Percentiles rank a stretch among this genome's conserved stretches.
Conservation (phyloP, 2,329 filamentous ascomycete species). For the Trichoderma gracile region DNA sequence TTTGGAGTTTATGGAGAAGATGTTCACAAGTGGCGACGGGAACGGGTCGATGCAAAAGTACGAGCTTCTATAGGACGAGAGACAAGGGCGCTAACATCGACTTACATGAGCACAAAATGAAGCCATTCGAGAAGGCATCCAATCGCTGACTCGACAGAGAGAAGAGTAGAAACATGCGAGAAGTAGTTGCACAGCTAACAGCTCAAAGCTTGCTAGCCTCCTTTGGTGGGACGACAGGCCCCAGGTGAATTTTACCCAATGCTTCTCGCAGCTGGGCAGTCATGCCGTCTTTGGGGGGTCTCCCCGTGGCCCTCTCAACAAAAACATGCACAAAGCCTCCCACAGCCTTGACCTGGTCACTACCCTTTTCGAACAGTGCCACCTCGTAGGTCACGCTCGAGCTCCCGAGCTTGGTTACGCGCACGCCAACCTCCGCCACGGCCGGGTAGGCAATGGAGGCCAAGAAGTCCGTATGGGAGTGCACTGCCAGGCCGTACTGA, state of each 20-base stretch:
- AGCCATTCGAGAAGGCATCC: not conserved
- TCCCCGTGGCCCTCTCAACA: conserved; percentile 71
- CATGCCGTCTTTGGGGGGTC: conserved; percentile 69
- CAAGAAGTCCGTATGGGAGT: conserved; percentile 84
- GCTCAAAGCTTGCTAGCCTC: conserved; percentile 27
- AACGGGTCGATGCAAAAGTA: conserved; percentile 44
- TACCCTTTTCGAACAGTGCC: conserved; percentile 75
- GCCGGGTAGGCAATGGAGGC: conserved; percentile 78
- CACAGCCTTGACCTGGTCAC: conserved; percentile 75
- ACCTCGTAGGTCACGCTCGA: conserved; percentile 91
- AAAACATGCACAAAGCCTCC: conserved; percentile 88
- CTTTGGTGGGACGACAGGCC: conserved; percentile 3
- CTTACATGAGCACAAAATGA: not conserved
- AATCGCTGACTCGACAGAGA: not conserved
- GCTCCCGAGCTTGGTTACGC: conserved; percentile 80
- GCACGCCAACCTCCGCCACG: conserved; percentile 75
- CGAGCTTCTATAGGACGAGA: conserved; percentile 33
- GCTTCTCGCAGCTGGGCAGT: conserved; percentile 57
- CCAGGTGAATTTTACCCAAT: conserved; percentile 56
- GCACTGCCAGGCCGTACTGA: conserved; percentile 81
- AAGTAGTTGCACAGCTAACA: not conserved
- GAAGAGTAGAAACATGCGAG: not conserved
- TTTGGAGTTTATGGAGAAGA: conserved; percentile 58
- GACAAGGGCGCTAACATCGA: not conserved
- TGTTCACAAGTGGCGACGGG: conserved; percentile 50